phyloP scores from a whole-genome alignment of 345 rosid genomes.

The Camelina hispida region DNA sequence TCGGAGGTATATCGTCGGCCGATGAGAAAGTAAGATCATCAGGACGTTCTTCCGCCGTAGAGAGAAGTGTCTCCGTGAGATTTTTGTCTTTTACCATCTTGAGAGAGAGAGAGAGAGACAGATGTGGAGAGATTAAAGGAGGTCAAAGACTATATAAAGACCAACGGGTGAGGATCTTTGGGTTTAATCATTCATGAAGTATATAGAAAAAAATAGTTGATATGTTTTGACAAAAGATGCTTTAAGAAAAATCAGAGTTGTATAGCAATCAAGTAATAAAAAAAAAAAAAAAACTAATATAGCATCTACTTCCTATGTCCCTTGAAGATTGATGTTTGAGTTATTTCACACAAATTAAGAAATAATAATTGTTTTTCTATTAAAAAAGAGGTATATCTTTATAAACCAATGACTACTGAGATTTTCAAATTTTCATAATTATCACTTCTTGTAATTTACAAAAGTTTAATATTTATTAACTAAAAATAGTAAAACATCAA shows the following conservation, averaged over 20 bases:
- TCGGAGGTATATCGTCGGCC: slow-evolving; percentile 43
- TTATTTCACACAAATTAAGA: too few relatives aligned
- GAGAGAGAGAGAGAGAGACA: slow-evolving; percentile 12
- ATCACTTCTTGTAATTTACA: too few relatives aligned
- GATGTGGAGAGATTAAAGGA: slow-evolving; percentile 30
- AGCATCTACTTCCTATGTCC: too few relatives aligned
- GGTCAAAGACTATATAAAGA: slow-evolving; percentile 3
- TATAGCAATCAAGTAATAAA: neutral
- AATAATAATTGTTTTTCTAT: too few relatives aligned
- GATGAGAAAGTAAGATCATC: slow-evolving; percentile 39
- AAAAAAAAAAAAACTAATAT: neutral
- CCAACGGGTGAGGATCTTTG: slow-evolving; percentile 34
- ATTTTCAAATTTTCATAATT: too few relatives aligned
- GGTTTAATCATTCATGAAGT: slow-evolving; percentile 11
- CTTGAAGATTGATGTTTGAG: too few relatives aligned
- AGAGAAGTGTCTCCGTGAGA: slow-evolving; percentile 50
- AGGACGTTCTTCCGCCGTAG: slow-evolving; percentile 25
- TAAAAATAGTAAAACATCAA: too few relatives aligned
- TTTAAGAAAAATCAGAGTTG: neutral
- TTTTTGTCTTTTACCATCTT: slow-evolving; percentile 44
- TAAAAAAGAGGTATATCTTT: too few relatives aligned
- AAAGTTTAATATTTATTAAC: too few relatives aligned
- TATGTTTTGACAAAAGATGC: neutral
- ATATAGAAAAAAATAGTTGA: slow-evolving; percentile 7
- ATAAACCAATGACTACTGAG: too few relatives aligned